Conservation (phyloP, 208 protist species). For the Acanthamoeba castellanii region DNA sequence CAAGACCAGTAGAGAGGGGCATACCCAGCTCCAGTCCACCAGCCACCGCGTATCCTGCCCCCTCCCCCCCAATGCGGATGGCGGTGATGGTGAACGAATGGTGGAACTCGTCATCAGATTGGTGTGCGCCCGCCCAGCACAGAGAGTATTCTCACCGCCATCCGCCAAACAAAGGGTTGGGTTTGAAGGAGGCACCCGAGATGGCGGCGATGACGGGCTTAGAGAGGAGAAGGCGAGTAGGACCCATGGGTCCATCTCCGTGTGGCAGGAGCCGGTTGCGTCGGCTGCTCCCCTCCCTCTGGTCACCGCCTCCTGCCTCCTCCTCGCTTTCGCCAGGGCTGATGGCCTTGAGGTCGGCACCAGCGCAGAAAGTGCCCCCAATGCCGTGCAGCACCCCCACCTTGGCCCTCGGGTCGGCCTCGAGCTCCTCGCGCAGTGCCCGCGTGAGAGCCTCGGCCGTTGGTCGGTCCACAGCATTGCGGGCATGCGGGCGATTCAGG, state of each 20-base stretch:
- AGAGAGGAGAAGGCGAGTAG: constrained; percentile 70
- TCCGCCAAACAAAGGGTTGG: background rate
- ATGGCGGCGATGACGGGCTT: constrained; percentile 82
- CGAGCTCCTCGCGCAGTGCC: constrained; percentile 11
- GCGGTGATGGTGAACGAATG: no score
- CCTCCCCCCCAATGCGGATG: background rate
- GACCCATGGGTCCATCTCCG: constrained; percentile 75
- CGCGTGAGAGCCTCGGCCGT: constrained; percentile 22
- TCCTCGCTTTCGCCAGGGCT: background rate
- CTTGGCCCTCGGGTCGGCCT: background rate
- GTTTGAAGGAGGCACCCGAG: background rate
- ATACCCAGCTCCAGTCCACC: constrained; percentile 79
- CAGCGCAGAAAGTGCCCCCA: no score
- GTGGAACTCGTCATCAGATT: no score
- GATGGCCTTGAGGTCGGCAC: no score
- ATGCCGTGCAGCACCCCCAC: background rate
- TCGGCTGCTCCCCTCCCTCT: background rate
- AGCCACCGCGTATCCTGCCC: constrained; percentile 72
- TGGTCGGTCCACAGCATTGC: constrained; percentile 67
- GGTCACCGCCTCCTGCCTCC: background rate
- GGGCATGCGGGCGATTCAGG: constrained; percentile 17
- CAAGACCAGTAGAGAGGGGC: background rate
- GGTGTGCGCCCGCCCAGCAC: no score
- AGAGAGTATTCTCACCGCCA: no score
- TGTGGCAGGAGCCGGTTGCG: background rate